Percentiles rank a stretch among this genome's conserved stretches.
Evolutionary conservation across 2,329 filamentous ascomycete genomes (phyloP).

Genomic region (Calonectria leucothoes): DNA sequence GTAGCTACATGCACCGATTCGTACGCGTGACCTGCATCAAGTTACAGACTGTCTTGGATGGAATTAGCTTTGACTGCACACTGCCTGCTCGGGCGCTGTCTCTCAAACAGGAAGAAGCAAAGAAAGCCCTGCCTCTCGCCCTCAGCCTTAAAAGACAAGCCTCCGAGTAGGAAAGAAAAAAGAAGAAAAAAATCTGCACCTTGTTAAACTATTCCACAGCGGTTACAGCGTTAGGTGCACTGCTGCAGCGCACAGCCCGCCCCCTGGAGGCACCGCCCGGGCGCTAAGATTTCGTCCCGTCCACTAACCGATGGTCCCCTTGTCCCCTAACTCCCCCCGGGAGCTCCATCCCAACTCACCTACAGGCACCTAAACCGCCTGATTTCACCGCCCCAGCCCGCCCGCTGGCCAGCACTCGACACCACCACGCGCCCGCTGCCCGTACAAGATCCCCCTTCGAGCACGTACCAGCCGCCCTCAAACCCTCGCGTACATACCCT

Average conservation of each 20-base stretch:
- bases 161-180: background rate
- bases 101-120: background rate
- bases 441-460: background rate
- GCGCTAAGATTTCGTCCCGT: background rate
- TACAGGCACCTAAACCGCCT: conserved; percentile 8
- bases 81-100: background rate
- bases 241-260: conserved; percentile 5
- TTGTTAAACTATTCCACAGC: background rate
- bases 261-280: conserved; percentile 5
- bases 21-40: background rate
- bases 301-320: background rate
- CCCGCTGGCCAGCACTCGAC: background rate
- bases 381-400: conserved; percentile 11
- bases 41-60: conserved; percentile 4
- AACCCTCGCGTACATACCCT: background rate
- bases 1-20: background rate
- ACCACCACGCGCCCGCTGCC: background rate
- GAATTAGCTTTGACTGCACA: background rate
- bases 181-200: background rate
- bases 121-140: background rate
- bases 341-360: conserved; percentile 4
- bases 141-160: background rate
- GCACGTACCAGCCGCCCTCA: conserved; percentile 7
- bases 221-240: conserved; percentile 4
- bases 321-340: background rate